Base-by-base conservation (phyloP, 2,329 filamentous ascomycete genomes). In the Hysterium pulicare region DNA sequence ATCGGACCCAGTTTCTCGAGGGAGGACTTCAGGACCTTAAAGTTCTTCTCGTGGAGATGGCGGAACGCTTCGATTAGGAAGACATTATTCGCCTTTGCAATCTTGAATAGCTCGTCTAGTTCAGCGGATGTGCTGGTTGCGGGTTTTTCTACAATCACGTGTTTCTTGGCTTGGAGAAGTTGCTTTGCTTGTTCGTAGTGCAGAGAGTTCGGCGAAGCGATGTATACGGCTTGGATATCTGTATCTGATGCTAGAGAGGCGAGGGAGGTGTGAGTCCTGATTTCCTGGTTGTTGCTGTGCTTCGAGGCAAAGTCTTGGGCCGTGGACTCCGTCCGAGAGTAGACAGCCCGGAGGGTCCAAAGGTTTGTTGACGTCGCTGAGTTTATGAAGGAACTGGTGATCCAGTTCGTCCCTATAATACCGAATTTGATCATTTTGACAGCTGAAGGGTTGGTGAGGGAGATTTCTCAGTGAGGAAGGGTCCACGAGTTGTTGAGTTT, bases 61-160 rank as follows among this genome's bases (percentile, higher is more conserved):
- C 73, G 61, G 61, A 66, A 74, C 13, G 73, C 73, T 57, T 76
- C 73, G 43, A 76, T 64, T 11, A 75, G 53, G 46, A 70, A 68
- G 8, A 73, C 62, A 13, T 59, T 56, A 17, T 73, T 64, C 28
- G 60, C 54, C 33, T 68, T 60, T 1, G 72, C 70, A 11, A 69
- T 55, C 13, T 51, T 47, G 55, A 73, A 72, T 10, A 75, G 56
- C 21, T 68, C 58, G 26, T 71, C 63, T 3, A 74, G 61, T 48
- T 75, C 70, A 2, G 53, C 47, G 20, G 60, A 50, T 1, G 67
- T 75, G 19, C 63, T 68, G 20, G 71, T 71, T 0, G 70, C 67
- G 4, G 73, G 73, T 52, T 76, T 76, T 53, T 76, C 73, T n/a
- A 76, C 57, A 22, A 76, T 64, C 45, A 75, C 71, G 51, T 76